Evolutionary conservation across 2,329 filamentous ascomycete genomes (phyloP).

Genomic region (Blastomyces silverae): DNA sequence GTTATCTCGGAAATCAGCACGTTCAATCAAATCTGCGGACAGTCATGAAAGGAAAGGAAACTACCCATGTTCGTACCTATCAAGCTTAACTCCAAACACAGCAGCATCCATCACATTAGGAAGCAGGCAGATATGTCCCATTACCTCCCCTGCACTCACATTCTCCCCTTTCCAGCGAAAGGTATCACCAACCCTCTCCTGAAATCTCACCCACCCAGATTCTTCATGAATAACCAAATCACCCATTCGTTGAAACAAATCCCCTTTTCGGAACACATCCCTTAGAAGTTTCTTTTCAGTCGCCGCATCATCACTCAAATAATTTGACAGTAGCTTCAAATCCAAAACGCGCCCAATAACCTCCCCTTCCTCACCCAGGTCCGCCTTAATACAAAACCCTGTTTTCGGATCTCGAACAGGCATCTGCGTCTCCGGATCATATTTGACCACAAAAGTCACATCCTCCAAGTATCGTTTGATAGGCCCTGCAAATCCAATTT

Average conservation of each 20-base stretch:
- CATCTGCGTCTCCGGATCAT: constrained; percentile 39
- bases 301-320: constrained; percentile 38
- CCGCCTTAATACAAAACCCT: constrained; percentile 39
- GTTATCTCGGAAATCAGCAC: constrained; percentile 47
- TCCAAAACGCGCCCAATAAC: constrained; percentile 41
- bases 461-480: constrained; percentile 38
- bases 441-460: constrained; percentile 40
- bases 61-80: constrained; percentile 27
- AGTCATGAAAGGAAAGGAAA: not conserved
- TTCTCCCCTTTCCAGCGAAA: constrained; percentile 65
- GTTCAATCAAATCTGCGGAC: not conserved
- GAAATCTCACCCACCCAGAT: constrained; percentile 42
- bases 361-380: constrained; percentile 40
- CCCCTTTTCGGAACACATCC: constrained; percentile 43
- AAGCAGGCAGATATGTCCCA: constrained; percentile 63
- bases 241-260: constrained; percentile 42
- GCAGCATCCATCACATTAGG: constrained; percentile 66
- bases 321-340: constrained; percentile 38
- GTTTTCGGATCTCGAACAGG: constrained; percentile 41
- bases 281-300: constrained; percentile 42
- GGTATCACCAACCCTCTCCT: constrained; percentile 53
- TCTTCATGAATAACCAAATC: constrained; percentile 40
- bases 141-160: constrained; percentile 74
- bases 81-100: constrained; percentile 63
- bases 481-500: constrained; percentile 41